Base-by-base conservation (phyloP, 2,329 filamentous ascomycete species). In the Cercospora sp. region DNA sequence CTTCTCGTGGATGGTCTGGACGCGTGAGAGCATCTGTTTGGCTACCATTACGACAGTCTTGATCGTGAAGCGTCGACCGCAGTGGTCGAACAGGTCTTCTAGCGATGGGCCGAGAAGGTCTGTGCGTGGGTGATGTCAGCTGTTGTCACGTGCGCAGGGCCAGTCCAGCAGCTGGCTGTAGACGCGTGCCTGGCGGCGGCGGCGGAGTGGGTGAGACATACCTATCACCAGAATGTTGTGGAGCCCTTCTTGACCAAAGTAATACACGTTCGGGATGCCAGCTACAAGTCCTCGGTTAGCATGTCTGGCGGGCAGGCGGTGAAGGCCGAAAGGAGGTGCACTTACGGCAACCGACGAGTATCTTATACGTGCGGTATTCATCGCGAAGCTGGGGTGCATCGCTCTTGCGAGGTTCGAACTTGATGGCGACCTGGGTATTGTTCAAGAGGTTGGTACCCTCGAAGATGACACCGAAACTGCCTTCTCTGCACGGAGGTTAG, bases 1-100 rank as follows among this genome's bases (percentile, higher is more conserved):
- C 88, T 97, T 97, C 83, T 98, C 95, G 85, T 99, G 94, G 74
- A 99, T 98, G 9, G 89, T 91, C 81, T 91, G 94, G 28, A 99
- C 94, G 72, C 94, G 89, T 36, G 94, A 97, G 63, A 97, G 87
- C 95, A 98, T 98, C 81, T 99, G 94, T 84, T 98, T 98, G 55
- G 95, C 94, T 66, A 98, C 94, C 95, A 98, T 97, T 70, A 98
- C 94, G 12, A 97, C 94, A 0, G 95, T 99, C 87, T 99, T 98
- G 80, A 94, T 94, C 6, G 91, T 90, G 83, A 99, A 99, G 74
- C 94, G 90, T 75, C 94, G 88, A 78, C 95, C 95, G 84, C 94
- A 99, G 82, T 97, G 93, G 79, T 99, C 94, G 79, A 99, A 99
- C 20, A 99, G 87, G 78, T 99, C 94, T 80, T 99, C 94, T 69